Evolutionary conservation across 2,329 filamentous ascomycete genomes (phyloP).

Genomic region (Hypoxylon rubiginosum): DNA sequence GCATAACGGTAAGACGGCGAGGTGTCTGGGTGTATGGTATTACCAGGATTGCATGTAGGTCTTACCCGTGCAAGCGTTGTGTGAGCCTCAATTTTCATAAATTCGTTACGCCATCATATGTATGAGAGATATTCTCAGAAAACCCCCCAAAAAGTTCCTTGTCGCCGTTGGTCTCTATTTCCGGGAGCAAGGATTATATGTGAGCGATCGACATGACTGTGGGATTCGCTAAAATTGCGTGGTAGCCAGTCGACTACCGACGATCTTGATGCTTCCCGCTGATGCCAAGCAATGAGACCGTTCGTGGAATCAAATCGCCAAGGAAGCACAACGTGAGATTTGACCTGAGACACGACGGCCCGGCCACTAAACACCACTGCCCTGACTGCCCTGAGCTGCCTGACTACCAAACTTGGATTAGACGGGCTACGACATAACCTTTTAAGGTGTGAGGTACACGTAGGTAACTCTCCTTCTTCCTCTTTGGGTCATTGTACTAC

Average conservation of each 20-base stretch:
- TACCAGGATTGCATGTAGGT: constrained; percentile 16
- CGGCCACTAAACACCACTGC: constrained; percentile 30
- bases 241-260: constrained; percentile 35
- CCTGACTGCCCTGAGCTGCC: no score
- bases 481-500: constrained; percentile 9
- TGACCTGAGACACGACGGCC: constrained; percentile 37
- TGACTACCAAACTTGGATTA: constrained; percentile 26
- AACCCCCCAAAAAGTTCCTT: background rate
- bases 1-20: constrained; percentile 6
- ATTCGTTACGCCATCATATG: constrained; percentile 7
- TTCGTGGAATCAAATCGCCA: constrained; percentile 34
- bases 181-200: constrained; percentile 14
- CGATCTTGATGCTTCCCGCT: constrained; percentile 38
- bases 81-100: constrained; percentile 26
- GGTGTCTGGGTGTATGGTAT: no score
- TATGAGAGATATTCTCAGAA: background rate
- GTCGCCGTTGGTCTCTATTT: constrained; percentile 1
- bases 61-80: constrained; percentile 25
- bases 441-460: constrained; percentile 31
- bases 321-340: constrained; percentile 37
- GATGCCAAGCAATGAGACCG: constrained; percentile 34
- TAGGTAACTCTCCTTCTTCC: constrained; percentile 8
- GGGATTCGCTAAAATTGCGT: constrained; percentile 33
- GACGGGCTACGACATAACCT: constrained; percentile 26
- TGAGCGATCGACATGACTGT: constrained; percentile 36